These are phyloP conservation scores for Leptomonas pyrrhocoris DNA, from an alignment of 208 protist genomes.

Conservation along the genomic window DNA sequence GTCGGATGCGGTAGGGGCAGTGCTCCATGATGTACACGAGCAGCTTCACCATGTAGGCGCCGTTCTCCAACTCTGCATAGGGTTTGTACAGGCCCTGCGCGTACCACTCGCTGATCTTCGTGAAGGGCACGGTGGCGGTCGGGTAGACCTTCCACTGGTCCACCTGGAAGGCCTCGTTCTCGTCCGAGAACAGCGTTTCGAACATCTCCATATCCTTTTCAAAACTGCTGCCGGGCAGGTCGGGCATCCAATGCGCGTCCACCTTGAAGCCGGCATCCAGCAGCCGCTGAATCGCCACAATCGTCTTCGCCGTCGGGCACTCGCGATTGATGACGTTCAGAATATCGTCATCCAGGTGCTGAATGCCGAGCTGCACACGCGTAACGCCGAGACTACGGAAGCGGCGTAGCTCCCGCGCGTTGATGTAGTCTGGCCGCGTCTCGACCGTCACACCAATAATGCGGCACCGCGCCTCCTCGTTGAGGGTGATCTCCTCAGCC, in stretches of 20 bases:
- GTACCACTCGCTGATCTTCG: slow-evolving; percentile 98
- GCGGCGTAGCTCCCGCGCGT: slow-evolving; percentile 90
- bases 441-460: slow-evolving; percentile 99
- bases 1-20: slow-evolving; percentile 97
- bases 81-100: slow-evolving; percentile 94
- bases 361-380: slow-evolving; percentile 99
- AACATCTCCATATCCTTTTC: slow-evolving; percentile 96
- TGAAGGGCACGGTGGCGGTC: slow-evolving; percentile 98
- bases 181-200: slow-evolving; percentile 71
- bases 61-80: slow-evolving; percentile 91
- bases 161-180: slow-evolving; percentile 95
- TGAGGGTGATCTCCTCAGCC: slow-evolving; percentile 85
- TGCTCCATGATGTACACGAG: slow-evolving; percentile 95
- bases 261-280: slow-evolving; percentile 99
- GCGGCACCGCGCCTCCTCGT: slow-evolving; percentile 94
- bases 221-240: slow-evolving; percentile 97
- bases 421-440: slow-evolving; percentile 99
- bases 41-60: slow-evolving; percentile 91
- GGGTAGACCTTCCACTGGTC: slow-evolving; percentile 99
- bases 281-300: slow-evolving; percentile 91
- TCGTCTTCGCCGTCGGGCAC: slow-evolving; percentile 95
- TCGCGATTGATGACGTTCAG: slow-evolving; percentile 95
- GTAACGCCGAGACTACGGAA: slow-evolving; percentile 94
- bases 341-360: slow-evolving; percentile 98
- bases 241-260: slow-evolving; percentile 99